Conservation (phyloP, 75 land plant species). For the Adiantum capillusveneris region DNA sequence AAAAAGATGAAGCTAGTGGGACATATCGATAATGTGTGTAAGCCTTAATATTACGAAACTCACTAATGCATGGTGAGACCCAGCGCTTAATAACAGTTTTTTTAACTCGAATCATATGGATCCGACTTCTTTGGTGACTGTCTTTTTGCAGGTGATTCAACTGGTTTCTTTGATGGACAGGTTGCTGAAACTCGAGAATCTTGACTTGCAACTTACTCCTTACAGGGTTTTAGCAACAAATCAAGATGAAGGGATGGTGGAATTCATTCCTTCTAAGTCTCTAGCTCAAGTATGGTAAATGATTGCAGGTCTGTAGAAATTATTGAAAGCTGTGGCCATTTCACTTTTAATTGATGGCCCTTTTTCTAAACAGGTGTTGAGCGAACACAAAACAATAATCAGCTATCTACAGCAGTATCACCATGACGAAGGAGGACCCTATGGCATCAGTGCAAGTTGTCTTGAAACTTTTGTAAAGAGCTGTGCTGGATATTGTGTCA, state of each 20-base stretch:
- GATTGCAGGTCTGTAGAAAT: too few relatives aligned
- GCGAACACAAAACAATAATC: constrained; percentile 80
- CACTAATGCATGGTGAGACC: too few relatives aligned
- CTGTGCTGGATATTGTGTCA: constrained; percentile 99
- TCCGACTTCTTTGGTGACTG: too few relatives aligned
- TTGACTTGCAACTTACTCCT: constrained; percentile 92
- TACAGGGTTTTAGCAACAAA: constrained; percentile 93
- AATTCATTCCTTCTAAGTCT: constrained; percentile 90
- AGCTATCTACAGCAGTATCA: constrained; percentile 85
- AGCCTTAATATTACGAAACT: too few relatives aligned
- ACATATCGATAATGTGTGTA: too few relatives aligned
- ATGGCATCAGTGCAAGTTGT: constrained; percentile 89
- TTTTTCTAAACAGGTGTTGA: constrained; percentile 51
- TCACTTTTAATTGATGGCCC: not conserved
- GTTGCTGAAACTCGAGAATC: constrained; percentile 88
- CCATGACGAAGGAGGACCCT: constrained; percentile 93
- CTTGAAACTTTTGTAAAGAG: constrained; percentile 97
- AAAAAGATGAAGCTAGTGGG: too few relatives aligned
- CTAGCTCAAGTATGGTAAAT: constrained; percentile 92
- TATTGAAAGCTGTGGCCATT: too few relatives aligned
- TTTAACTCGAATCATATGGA: too few relatives aligned
- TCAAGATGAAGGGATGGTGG: constrained; percentile 97
- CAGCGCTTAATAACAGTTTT: too few relatives aligned
- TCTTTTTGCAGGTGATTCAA: constrained; percentile 69
- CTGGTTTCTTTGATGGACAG: constrained; percentile 97